Conservation (phyloP, 2,329 filamentous ascomycete species). For the Aspergillus quadrilineatus region DNA sequence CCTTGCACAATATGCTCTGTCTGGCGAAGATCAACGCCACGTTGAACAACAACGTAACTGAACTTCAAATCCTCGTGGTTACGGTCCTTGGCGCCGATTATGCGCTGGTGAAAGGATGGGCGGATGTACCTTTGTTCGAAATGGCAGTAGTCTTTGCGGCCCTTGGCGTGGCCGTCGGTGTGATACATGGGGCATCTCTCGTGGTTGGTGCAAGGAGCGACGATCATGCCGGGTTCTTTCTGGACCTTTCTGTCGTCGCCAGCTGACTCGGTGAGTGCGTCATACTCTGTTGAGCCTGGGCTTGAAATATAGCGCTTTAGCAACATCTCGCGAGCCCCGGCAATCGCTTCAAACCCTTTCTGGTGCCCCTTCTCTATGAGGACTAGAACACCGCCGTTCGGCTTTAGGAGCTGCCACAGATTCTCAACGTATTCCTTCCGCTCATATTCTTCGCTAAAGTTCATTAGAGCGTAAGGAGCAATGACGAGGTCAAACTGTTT, state of each 20-base stretch:
- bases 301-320: slow-evolving; percentile 70
- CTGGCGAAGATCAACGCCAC: slow-evolving; percentile 64
- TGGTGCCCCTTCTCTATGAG: slow-evolving; percentile 89
- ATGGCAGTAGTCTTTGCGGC: slow-evolving; percentile 86
- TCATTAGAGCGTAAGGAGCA: slow-evolving; percentile 78
- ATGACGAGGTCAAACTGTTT: slow-evolving; percentile 90
- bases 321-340: slow-evolving; percentile 75
- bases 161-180: slow-evolving; percentile 64
- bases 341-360: slow-evolving; percentile 88
- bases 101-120: slow-evolving; percentile 74
- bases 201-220: slow-evolving; percentile 80
- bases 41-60: slow-evolving; percentile 82
- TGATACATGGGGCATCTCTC: slow-evolving; percentile 84
- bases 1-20: slow-evolving; percentile 49
- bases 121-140: slow-evolving; percentile 87
- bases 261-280: slow-evolving; percentile 36
- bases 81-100: slow-evolving; percentile 64
- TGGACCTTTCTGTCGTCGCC: slow-evolving; percentile 28
- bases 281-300: slow-evolving; percentile 51
- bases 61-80: slow-evolving; percentile 92
- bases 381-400: slow-evolving; percentile 80
- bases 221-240: slow-evolving; percentile 63
- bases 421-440: slow-evolving; percentile 81
- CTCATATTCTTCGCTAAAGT: slow-evolving; percentile 70
- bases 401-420: slow-evolving; percentile 81